These are phyloP conservation scores for Sporisorium scitamineum DNA, from an alignment of 1,284 basidiomycete species.

Conservation along the genomic window DNA sequence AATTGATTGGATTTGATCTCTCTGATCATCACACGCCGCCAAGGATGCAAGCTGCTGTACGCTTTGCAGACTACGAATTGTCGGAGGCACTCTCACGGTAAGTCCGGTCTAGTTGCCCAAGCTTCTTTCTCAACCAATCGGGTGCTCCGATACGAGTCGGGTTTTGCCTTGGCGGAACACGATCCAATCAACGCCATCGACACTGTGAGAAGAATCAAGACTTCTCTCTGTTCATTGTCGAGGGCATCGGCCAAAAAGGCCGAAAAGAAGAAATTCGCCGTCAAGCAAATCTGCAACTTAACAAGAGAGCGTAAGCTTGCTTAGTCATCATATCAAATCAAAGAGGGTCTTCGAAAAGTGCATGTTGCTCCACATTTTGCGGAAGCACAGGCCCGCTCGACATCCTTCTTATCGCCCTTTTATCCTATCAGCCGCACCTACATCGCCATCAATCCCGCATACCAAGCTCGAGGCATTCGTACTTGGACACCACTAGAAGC, in stretches of 20 bases:
- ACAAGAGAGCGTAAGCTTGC: neutral
- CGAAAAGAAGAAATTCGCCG: conserved; percentile 2
- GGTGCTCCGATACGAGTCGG: conserved; percentile 2
- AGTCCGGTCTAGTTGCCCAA: conserved; percentile 3
- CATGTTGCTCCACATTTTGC: conserved; percentile 7
- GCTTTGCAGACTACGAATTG: neutral
- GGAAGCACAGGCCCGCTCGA: neutral
- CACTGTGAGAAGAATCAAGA: neutral
- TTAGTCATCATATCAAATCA: conserved; percentile 10
- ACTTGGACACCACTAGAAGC: neutral
- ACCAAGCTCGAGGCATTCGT: neutral
- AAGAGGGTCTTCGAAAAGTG: neutral
- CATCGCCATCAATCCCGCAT: neutral
- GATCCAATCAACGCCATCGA: neutral
- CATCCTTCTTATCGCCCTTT: neutral
- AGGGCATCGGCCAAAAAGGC: conserved; percentile 5
- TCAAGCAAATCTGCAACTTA: neutral
- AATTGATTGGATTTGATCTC: conserved; percentile 8
- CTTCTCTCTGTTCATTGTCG: neutral
- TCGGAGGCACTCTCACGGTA: neutral
- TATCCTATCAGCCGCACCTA: too few relatives aligned
- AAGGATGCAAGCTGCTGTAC: neutral
- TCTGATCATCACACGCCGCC: conserved; percentile 1
- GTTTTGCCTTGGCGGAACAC: neutral
- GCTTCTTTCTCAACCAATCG: neutral